Evolutionary conservation across 176 grass and related monocot species (phyloP).

Genomic region (Cenchrus americanus): DNA sequence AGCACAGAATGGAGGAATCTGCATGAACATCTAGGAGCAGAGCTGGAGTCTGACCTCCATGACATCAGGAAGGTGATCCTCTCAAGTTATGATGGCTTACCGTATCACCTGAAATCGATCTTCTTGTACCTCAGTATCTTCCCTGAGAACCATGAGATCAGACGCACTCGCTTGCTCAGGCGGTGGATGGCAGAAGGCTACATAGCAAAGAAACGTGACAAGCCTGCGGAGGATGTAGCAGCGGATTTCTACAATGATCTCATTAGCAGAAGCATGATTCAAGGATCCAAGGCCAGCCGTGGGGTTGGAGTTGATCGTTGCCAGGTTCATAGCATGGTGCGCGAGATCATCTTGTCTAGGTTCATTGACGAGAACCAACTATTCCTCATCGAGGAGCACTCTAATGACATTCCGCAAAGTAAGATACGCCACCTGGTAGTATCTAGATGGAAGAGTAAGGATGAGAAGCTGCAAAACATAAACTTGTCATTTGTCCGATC

Average conservation of each 20-base stretch:
- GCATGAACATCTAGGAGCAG: slow-evolving; percentile 32
- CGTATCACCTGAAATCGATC: slow-evolving; percentile 53
- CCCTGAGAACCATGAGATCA: slow-evolving; percentile 50
- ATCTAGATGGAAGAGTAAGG: slow-evolving; percentile 20
- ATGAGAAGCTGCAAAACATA: neutral
- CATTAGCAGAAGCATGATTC: slow-evolving; percentile 50
- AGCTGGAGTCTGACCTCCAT: slow-evolving; percentile 32
- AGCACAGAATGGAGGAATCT: slow-evolving; percentile 49
- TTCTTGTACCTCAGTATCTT: slow-evolving; percentile 64
- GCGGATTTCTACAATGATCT: slow-evolving; percentile 39
- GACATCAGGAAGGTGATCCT: slow-evolving; percentile 32
- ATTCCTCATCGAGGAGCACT: slow-evolving; percentile 19
- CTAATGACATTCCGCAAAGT: neutral
- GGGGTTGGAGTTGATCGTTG: slow-evolving; percentile 19
- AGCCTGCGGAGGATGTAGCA: slow-evolving; percentile 37
- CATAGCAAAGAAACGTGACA: slow-evolving; percentile 33
- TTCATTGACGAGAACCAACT: slow-evolving; percentile 54
- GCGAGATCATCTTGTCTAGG: slow-evolving; percentile 37
- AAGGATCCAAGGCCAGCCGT: neutral
- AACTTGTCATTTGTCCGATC: slow-evolving; percentile 29
- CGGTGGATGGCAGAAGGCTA: slow-evolving; percentile 58
- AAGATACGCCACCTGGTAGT: slow-evolving; percentile 52
- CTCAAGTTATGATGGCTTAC: slow-evolving; percentile 50
- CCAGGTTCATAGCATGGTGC: slow-evolving; percentile 43
- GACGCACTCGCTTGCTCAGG: slow-evolving; percentile 29